Base-by-base conservation (phyloP, 768 basidiomycete genomes). In the Ephemerocybe angulata region DNA sequence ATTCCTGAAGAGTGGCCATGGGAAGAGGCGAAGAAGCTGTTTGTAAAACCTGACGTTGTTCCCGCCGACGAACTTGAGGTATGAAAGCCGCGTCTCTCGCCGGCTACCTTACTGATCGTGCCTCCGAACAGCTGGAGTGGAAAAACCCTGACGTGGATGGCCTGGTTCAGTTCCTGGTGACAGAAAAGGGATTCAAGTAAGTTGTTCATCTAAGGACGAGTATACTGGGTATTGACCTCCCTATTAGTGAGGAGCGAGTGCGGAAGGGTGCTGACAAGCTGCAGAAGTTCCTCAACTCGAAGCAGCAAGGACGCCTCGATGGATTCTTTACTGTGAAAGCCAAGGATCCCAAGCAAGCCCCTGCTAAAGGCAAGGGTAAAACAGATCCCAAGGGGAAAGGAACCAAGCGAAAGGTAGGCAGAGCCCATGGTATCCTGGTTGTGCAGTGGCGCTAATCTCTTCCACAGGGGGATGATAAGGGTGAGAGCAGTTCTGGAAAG, bases 1-100 rank as follows among this genome's bases (percentile, higher is more conserved):
- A 79, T 98, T 33, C 96, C 97, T 0, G 94, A 94, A 42, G 86
- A 96, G 56, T 99, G 96, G 96, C 92, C 92, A 46, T 98, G 92
- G 91, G 85, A 95, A 68, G 88, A 93, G 58, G 97, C 97, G 33
- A 94, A 94, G 72, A 80, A 86, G 67, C 65, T 99, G 24, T 99
- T 99, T 64, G 71, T 87, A 70, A 83, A 87, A 49, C 97, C 97
- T 2, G 93, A 97, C 56, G 96, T 99, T 21, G 74, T 84, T 7
- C 88, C 93, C 24, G 88, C 93, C 2, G 85, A 87, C 44, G 80
- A 98, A 62, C 67, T 98, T 24, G 90, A 97, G 74, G 94, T 96
- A 90, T 69, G n/a, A n/a, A n/a, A n/a, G n/a, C n/a, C n/a, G 89
- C 90, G 15, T 29, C 19, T 37, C 6, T 19, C 25, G 48, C 21